Evolutionary conservation across 129 eudicot genomes (phyloP).

Genomic region (Flaveria brownii): DNA sequence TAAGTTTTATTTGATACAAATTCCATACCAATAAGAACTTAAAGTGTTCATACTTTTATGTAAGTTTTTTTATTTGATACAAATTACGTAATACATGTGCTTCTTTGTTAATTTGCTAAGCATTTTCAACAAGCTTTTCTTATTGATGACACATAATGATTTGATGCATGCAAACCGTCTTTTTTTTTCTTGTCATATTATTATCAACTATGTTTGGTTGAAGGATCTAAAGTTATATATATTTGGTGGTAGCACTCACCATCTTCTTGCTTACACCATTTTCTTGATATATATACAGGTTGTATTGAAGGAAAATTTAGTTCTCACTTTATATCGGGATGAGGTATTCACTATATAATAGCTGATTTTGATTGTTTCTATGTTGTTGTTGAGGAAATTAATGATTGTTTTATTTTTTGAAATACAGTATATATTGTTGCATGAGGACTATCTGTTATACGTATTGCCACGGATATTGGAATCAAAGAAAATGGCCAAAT

Average conservation of each 20-base stretch:
- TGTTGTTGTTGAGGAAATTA: constrained; percentile 16
- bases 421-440: constrained; percentile 82
- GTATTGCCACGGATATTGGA: constrained; percentile 95
- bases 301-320: constrained; percentile 91
- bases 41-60: too few species aligned
- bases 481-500: constrained; percentile 97
- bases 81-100: constrained; percentile 2
- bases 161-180: neutral
- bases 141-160: neutral
- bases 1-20: too few species aligned
- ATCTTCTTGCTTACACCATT: constrained; percentile 21
- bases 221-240: constrained; percentile 20
- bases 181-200: constrained; percentile 12
- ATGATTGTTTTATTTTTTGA: constrained; percentile 16
- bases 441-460: constrained; percentile 92
- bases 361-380: constrained; percentile 19
- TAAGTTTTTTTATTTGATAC: neutral
- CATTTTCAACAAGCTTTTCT: neutral
- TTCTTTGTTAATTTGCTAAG: neutral
- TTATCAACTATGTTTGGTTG: constrained; percentile 9
- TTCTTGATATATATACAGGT: constrained; percentile 57
- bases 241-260: constrained; percentile 9
- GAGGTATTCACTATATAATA: constrained; percentile 61
- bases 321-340: constrained; percentile 80
- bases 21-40: too few species aligned